A percentile compares a stretch with the other conserved stretches of the same genome.
phyloP scores from a whole-genome alignment of 192 early-diverging fungal genomes.

The Linnemannia elongata region DNA sequence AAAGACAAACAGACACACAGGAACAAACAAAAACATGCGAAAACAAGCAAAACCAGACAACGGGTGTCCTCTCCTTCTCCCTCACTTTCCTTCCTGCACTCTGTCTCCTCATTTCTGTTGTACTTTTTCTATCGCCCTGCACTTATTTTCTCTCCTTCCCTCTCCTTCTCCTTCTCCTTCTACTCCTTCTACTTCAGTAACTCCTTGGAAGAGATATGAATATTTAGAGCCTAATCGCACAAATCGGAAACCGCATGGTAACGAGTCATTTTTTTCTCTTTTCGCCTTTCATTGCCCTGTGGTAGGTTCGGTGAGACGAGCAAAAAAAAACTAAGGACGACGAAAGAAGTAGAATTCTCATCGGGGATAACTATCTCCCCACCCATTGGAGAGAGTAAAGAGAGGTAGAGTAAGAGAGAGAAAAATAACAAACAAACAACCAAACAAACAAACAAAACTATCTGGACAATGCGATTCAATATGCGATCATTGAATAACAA shows the following conservation, averaged over 20 bases:
- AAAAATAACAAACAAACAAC: background rate
- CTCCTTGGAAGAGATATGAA: too few relatives aligned
- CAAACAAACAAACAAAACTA: background rate
- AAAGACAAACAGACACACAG: background rate
- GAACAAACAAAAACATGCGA: too few relatives aligned
- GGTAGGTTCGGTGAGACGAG: background rate
- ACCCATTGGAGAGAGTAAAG: slow-evolving; percentile 1
- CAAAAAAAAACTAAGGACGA: background rate
- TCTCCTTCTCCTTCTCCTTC: too few relatives aligned
- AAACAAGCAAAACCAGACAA: background rate
- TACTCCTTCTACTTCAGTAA: too few relatives aligned
- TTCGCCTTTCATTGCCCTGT: background rate
- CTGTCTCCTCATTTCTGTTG: background rate
- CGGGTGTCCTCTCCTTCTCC: background rate
- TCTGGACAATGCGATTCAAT: background rate
- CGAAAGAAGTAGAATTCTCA: background rate
- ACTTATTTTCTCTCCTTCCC: too few relatives aligned
- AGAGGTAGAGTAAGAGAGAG: background rate
- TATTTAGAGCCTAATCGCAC: too few relatives aligned
- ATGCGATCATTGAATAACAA: background rate
- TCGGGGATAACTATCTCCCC: background rate
- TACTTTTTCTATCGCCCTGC: background rate
- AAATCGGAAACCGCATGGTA: background rate
- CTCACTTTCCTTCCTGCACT: background rate
- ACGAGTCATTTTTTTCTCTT: background rate